Evolutionary conservation across 2,329 filamentous ascomycete species (phyloP), one percentile per base, ranked within the genome.

Genomic region (Aspergillus hortae): DNA sequence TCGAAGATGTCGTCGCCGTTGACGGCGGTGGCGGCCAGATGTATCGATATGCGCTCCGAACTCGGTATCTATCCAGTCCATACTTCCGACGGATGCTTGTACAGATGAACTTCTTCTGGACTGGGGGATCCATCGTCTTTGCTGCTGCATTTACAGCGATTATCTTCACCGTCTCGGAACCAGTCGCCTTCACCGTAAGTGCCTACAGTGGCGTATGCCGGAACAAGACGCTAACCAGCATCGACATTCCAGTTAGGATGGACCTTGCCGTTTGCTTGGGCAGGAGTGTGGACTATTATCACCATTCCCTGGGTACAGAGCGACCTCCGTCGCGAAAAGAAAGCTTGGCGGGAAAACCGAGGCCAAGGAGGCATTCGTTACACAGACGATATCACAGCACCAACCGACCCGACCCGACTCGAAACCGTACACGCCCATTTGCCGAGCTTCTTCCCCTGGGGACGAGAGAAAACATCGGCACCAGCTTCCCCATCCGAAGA

Each of bases 1-100:
- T 87, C 23, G 85, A 88, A 67, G 85, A 88, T 60, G 77, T 87
- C 21, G 78, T 86, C 12, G 84, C 82, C 4, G 85, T 88, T 38
- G 86, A 88, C 61, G 85, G 83, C 17, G 79, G 77, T 3, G 84
- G 82, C 9, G 81, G 80, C 1, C 74, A 78, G 51, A 75, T 71
- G 2, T 84, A 79, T 56, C 73, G 81, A 42, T 71, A 76, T 58
- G 76, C 76, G 0, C 62, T 84, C 17, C 69, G 76, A 46, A 75
- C 72, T 36, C 70, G 81, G 55, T 84, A 83, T 56, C 70, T 78
- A 11, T 77, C 76, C 3, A 84, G 80, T 51, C 74, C 74, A 49
- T 73, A 75, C 48, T 84, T 84, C 59, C 71, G 80, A 42, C 70
- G 70, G 25, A 78, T 83, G 74, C 71, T 84, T 4, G 75, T 75